phyloP scores from a whole-genome alignment of 2,329 filamentous ascomycete genomes.

The Fusarium illudens region DNA sequence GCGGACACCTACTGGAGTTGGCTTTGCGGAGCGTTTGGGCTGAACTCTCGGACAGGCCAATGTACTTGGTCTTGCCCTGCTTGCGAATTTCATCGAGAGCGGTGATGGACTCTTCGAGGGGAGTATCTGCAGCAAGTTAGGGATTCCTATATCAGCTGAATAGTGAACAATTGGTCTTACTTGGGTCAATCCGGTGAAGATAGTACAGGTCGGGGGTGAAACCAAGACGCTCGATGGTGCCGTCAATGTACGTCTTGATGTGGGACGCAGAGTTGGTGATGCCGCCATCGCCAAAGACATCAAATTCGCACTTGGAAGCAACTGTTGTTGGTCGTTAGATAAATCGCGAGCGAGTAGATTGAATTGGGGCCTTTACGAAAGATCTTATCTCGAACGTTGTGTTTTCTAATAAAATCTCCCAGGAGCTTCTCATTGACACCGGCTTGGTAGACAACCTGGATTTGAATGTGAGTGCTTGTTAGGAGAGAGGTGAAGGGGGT shows the following conservation, averaged over 20 bases:
- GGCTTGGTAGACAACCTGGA: conserved; percentile 54
- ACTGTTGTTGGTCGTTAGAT: conserved; percentile 44
- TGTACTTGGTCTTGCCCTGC: conserved; percentile 58
- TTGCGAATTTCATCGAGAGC: conserved; percentile 57
- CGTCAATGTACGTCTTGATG: conserved; percentile 58
- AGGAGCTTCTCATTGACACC: conserved; percentile 60
- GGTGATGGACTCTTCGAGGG: conserved; percentile 56
- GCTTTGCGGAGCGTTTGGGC: conserved; percentile 55
- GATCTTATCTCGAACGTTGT: conserved; percentile 59
- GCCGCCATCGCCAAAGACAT: conserved; percentile 45
- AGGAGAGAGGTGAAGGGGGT: too few relatives aligned
- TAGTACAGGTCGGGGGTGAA: conserved; percentile 58
- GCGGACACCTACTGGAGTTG: conserved; percentile 50
- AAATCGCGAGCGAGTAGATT: background rate
- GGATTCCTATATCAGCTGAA: background rate
- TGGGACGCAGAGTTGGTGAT: conserved; percentile 57
- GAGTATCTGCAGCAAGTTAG: conserved; percentile 44
- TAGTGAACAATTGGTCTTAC: conserved; percentile 36
- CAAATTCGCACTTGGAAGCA: conserved; percentile 58
- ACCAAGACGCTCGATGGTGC: conserved; percentile 57
- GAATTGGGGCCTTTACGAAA: conserved; percentile 49
- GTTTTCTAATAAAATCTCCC: conserved; percentile 60
- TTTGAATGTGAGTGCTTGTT: background rate
- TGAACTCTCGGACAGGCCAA: conserved; percentile 58
- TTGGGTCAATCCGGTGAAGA: conserved; percentile 55